Base-by-base conservation (phyloP, 371 early-diverging fungal genomes). In the Fennellomyces sp. region DNA sequence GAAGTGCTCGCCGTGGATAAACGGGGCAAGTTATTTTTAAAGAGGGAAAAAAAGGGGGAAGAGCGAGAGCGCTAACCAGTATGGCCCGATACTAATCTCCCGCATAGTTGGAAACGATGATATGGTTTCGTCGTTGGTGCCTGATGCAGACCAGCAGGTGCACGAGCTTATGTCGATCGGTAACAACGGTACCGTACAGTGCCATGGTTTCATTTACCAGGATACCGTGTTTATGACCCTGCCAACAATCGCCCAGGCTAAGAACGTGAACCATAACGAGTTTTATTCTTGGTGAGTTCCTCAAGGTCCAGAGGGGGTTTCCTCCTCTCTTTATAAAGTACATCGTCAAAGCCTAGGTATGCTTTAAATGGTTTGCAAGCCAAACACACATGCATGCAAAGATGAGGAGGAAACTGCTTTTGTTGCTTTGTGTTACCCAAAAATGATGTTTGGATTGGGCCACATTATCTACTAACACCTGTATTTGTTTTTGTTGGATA, bases 171-270 rank as follows among this genome's bases (percentile, higher is more conserved):
- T 45, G 23, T 17, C 45, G 8, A 45, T 45, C n/a, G 45, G 45
- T 21, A n/a, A 39, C 39, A 11, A 11, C 39, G 6, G n/a, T 23
- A 23, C 7, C 21, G 21, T 45, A 1, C 23, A 45, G 17, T 21
- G 33, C 30, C 48, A 49, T n/a, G 50, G 51, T 2, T 62, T 56
- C 25, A n/a, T 50, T 28, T 50, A 48, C 51, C 38, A 38, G 49
- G 21, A 39, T 23, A 49, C 58, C 19, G 6, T 58, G 23, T 58
- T 49, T 19, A 49, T 58, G 36, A 49, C 49, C 15, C 13, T 49
- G 23, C 58, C 58, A 10, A 12, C n/a, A 10, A 19, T 42, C 11
- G 27, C 13, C n/a, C n/a, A n/a, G 23, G 29, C 19, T 56, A 26
- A 33, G 39, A 48, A 55, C 15, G 25, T 30, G 38, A n/a, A 39